Evolutionary conservation across 2,329 filamentous ascomycete genomes (phyloP).

Genomic region (Colletotrichum siamense): DNA sequence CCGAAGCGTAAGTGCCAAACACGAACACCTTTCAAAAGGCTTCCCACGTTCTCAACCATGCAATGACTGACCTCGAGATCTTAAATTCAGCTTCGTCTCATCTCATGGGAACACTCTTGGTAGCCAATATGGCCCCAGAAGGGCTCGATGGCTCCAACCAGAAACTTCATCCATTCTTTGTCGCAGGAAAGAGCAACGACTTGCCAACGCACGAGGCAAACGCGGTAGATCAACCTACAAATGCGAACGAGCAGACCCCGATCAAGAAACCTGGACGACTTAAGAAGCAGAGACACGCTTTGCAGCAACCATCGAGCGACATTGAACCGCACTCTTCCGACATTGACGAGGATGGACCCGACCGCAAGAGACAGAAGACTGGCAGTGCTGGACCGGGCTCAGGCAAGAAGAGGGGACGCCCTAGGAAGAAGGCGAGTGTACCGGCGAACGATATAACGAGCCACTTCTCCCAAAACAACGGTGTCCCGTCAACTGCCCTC

Average conservation of each 20-base stretch:
- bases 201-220: not conserved
- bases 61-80: not conserved
- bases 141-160: constrained; percentile 40
- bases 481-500: not conserved
- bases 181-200: constrained; percentile 24
- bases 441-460: constrained; percentile 25
- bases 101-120: constrained; percentile 47
- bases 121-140: constrained; percentile 51
- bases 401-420: constrained; percentile 24
- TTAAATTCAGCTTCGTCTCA: not conserved
- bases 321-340: constrained; percentile 9
- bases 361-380: constrained; percentile 30
- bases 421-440: constrained; percentile 29
- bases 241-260: not conserved
- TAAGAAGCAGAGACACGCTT: not conserved
- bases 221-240: not conserved
- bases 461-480: constrained; percentile 24
- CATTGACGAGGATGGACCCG: constrained; percentile 14
- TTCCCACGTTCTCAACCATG: not conserved
- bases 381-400: constrained; percentile 20
- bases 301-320: constrained; percentile 1
- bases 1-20: constrained; percentile 1
- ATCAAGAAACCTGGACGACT: not conserved
- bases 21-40: not conserved
- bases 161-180: constrained; percentile 64